Base-by-base conservation (phyloP, 352 stramenopile genomes). In the Pythium brachiatum region DNA sequence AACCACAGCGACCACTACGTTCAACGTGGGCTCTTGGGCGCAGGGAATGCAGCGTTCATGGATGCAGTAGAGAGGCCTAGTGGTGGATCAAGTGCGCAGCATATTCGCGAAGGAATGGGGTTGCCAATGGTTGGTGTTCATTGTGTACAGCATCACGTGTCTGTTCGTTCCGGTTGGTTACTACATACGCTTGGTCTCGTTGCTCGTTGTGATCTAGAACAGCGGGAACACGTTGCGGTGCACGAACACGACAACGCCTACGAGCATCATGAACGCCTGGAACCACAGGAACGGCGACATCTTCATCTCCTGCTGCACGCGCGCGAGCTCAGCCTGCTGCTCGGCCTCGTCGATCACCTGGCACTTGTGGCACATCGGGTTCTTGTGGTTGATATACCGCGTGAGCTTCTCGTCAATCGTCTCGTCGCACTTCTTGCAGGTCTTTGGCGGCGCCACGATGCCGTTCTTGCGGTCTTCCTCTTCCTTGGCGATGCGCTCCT, bases 361-460 rank as follows among this genome's bases (percentile, higher is more conserved):
- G 69, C 81, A 90, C 23, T 75, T 66, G 18, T 52, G 60, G 68
- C 81, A 90, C 41, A 73, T 78, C 53, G 70, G 78, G 43, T 41
- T 29, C 43, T 54, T 61, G 6, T 15, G 25, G 58, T 63, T 61
- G 34, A 71, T 53, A 12, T 74, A 59, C 36, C 64, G 62, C 18
- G 80, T 46, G 29, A 56, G 48, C 44, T 75, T 70, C 57, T 73
- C 70, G 61, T 85, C 68, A 57, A 88, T 75, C 11, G 55, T 55
- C 2, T 48, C 63, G 56, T 92, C 83, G 69, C 83, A 92, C 66
- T 89, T 92, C 70, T 92, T 92, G 72, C 83, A 92, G 20, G 72
- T 85, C 51, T 75, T 72, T 29, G 68, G 66, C 36, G 66, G 41
- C 51, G 38, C 55, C 21, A 79, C 60, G 57, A 83, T 81, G 36